These are phyloP conservation scores for Beauveria australis DNA, from an alignment of 2,329 filamentous ascomycete species.

Conservation along the genomic window DNA sequence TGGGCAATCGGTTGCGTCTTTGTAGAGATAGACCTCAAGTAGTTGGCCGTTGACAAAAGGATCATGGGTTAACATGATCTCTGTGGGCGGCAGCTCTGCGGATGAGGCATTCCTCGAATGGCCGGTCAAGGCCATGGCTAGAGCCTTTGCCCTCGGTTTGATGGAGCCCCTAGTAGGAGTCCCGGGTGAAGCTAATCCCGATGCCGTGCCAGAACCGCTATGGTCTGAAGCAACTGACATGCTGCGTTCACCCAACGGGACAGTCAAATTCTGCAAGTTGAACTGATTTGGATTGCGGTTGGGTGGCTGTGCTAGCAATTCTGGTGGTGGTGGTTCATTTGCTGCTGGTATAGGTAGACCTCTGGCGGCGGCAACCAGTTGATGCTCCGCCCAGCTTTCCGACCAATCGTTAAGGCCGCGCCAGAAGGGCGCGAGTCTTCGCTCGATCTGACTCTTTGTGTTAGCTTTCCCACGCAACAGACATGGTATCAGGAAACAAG, in stretches of 20 bases:
- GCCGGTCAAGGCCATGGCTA: conserved; percentile 70
- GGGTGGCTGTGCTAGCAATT: conserved; percentile 39
- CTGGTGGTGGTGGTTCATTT: conserved; percentile 72
- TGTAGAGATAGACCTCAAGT: conserved; percentile 88
- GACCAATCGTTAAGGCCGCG: conserved; percentile 84
- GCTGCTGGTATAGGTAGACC: conserved; percentile 76
- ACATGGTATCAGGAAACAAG: neutral
- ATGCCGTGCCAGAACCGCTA: conserved; percentile 51
- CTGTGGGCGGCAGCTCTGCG: conserved; percentile 65
- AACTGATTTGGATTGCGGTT: neutral
- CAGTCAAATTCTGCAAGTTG: conserved; percentile 63
- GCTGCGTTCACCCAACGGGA: conserved; percentile 70
- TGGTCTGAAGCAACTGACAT: conserved; percentile 72
- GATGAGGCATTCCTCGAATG: conserved; percentile 66
- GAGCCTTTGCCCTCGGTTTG: conserved; percentile 77
- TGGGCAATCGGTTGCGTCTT: conserved; percentile 81
- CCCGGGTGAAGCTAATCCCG: conserved; percentile 44
- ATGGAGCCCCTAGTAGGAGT: conserved; percentile 48
- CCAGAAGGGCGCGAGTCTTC: conserved; percentile 91
- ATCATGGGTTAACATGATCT: conserved; percentile 71
- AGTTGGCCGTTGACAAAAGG: conserved; percentile 91
- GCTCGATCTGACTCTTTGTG: conserved; percentile 62
- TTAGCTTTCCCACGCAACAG: neutral
- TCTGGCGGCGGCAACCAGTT: conserved; percentile 84
- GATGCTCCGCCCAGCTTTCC: conserved; percentile 84